A percentile compares a stretch with the other conserved stretches of the same genome.
phyloP scores from a whole-genome alignment of 2,329 filamentous ascomycete species.

The Pyricularia pennisetigena region DNA sequence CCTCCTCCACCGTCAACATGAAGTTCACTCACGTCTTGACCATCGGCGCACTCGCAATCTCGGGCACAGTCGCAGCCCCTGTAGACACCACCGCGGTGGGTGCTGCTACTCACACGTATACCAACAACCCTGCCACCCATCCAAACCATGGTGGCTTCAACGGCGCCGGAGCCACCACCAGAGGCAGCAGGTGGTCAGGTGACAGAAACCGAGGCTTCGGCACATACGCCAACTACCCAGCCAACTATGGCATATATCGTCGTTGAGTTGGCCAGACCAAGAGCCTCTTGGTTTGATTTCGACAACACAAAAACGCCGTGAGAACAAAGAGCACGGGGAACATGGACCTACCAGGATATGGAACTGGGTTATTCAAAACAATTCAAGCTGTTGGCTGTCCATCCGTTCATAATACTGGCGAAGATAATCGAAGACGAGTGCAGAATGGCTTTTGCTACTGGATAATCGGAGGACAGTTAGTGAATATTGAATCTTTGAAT shows the following conservation, averaged over 20 bases:
- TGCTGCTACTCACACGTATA: neutral
- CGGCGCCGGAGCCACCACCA: neutral
- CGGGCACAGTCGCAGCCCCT: slow-evolving; percentile 6
- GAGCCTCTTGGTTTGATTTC: slow-evolving; percentile 4
- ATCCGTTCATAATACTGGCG: neutral
- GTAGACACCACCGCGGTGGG: neutral
- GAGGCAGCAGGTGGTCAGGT: neutral
- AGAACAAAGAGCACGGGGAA: neutral
- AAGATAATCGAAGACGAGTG: neutral
- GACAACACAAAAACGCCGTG: neutral
- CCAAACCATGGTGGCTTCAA: neutral
- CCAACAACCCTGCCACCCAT: neutral
- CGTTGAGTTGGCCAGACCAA: slow-evolving; percentile 8
- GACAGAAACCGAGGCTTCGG: neutral
- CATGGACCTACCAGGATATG: neutral
- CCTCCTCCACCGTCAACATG: slow-evolving; percentile 1
- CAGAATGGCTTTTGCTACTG: neutral
- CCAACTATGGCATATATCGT: slow-evolving; percentile 8
- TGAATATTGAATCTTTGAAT: neutral
- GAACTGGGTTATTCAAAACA: neutral
- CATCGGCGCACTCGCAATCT: slow-evolving; percentile 5
- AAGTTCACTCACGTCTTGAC: slow-evolving; percentile 1
- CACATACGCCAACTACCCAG: neutral
- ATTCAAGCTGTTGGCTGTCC: neutral
- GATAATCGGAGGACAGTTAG: neutral